Evolutionary conservation across 345 rosid species (phyloP).

Genomic region (Aquilaria malaccensis): DNA sequence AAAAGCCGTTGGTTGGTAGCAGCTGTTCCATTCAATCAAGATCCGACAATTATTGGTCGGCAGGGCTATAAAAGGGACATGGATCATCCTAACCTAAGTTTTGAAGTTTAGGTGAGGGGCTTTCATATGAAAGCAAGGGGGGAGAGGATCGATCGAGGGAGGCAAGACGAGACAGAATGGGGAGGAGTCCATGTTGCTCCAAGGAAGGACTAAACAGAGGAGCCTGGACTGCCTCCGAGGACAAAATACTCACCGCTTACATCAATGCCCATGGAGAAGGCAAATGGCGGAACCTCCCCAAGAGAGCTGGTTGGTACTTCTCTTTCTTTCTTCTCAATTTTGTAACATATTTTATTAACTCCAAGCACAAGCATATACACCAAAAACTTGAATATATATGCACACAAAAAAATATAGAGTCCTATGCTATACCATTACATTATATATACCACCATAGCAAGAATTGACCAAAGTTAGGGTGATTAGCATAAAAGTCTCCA

Average conservation of each 20-base stretch:
- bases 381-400: no score
- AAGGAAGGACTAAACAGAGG: slow-evolving; percentile 52
- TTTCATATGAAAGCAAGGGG: not conserved
- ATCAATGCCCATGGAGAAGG: slow-evolving; percentile 54
- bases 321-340: not conserved
- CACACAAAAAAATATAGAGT: no score
- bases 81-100: slow-evolving; percentile 1
- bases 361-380: no score
- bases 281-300: slow-evolving; percentile 56
- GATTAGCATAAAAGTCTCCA: no score
- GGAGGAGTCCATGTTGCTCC: slow-evolving; percentile 61
- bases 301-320: slow-evolving; percentile 38
- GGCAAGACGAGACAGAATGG: slow-evolving; percentile 24
- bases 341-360: no score
- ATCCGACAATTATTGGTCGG: not conserved
- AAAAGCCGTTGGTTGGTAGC: no score
- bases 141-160: not conserved
- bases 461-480: no score
- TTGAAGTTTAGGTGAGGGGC: no score
- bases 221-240: slow-evolving; percentile 58
- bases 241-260: slow-evolving; percentile 35
- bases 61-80: slow-evolving; percentile 11
- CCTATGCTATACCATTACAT: no score
- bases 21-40: no score
- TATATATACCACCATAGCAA: no score